Base-by-base conservation (phyloP, 2,329 filamentous ascomycete species). In the Trichoderma sp. region DNA sequence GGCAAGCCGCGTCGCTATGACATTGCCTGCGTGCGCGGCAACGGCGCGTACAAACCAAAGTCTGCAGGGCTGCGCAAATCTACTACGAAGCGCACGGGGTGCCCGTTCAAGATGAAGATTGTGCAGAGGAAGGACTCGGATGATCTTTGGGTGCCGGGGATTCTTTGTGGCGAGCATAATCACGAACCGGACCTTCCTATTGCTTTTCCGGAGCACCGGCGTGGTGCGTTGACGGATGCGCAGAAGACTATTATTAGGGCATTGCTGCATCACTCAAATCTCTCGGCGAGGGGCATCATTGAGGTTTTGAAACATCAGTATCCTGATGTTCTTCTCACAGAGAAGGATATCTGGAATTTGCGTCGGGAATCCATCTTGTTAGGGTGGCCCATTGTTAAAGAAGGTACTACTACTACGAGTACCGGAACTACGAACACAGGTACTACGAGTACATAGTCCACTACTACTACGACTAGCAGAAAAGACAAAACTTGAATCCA, bases 91-190 rank as follows among this genome's bases (percentile, higher is more conserved):
- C 65, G 66, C 31, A 74, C 63, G 6, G 64, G 64, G 11, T 74
- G 72, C 29, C 72, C 72, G 24, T 74, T 74, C 53, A 74, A 68
- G 63, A 74, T 74, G 72, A 74, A 74, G 72, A 59, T 74, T 9
- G 45, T 68, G 21, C 64, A 68, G 53, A 63, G 66, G n/a, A 67
- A 59, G 27, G 63, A 62, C 11, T 24, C 66, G 24, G 33, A 60
- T 12, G 59, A 74, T 21, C 18, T 27, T 11, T 74, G 72, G 72
- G 53, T 68, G 18, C 24, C 35, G 9, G 72, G 66, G 9, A 62
- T 74, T 7, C 4, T 74, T 1, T 74, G 64, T 3, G n/a, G 31
- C 27, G 41, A 50, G 3, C 64, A 67, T 16, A 67, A 67, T 9
- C 64, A 67, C 16, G 38, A n/a, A 4, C 9, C 41, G 2, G 18